Evolutionary conservation across 1,139 yeast species (phyloP).

Genomic region (Saccharomyces hybrid): DNA sequence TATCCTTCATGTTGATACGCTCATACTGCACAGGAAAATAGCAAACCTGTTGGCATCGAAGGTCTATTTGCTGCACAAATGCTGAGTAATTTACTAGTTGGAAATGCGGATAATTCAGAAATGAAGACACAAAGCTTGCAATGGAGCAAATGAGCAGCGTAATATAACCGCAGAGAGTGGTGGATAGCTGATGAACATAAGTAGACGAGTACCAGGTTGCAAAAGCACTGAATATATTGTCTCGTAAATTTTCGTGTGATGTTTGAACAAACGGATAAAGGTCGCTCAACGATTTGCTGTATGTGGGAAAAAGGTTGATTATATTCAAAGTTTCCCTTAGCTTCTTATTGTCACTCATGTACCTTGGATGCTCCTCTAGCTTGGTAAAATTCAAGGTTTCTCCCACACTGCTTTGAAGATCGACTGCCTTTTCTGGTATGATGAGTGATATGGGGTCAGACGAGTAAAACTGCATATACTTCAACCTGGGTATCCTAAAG

Average conservation of each 20-base stretch:
- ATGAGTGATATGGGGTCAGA: constrained; percentile 64
- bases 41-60: constrained; percentile 68
- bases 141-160: constrained; percentile 24
- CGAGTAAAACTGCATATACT: constrained; percentile 72
- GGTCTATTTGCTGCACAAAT: constrained; percentile 68
- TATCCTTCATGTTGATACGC: constrained; percentile 33
- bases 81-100: constrained; percentile 46
- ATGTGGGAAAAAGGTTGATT: constrained; percentile 22
- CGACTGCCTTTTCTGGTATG: constrained; percentile 36
- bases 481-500: constrained; percentile 68
- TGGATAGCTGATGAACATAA: neutral
- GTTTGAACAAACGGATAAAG: constrained; percentile 12
- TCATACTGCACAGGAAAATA: constrained; percentile 77
- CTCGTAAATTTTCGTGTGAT: constrained; percentile 1
- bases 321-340: constrained; percentile 22
- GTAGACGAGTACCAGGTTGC: constrained; percentile 1
- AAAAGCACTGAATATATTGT: neutral
- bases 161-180: constrained; percentile 7
- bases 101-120: constrained; percentile 34
- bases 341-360: constrained; percentile 11
- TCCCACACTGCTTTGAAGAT: constrained; percentile 17
- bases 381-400: constrained; percentile 29
- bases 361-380: constrained; percentile 27
- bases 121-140: constrained; percentile 33
- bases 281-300: constrained; percentile 17